A percentile compares a stretch with the other conserved stretches of the same genome.
These are phyloP conservation scores for Daldinia childiae DNA, from an alignment of 495 filamentous ascomycete species.

Conservation along the genomic window DNA sequence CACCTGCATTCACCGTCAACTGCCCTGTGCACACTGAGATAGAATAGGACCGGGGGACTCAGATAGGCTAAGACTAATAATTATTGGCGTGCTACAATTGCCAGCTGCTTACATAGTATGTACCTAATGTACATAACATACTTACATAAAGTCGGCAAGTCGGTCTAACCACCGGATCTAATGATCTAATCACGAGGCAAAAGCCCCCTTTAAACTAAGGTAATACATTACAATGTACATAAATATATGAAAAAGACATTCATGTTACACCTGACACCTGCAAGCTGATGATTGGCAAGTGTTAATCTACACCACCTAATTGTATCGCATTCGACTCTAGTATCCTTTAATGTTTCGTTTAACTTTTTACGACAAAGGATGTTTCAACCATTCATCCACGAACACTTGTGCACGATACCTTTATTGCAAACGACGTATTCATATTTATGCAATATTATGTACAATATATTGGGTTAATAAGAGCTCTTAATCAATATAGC, in stretches of 20 bases:
- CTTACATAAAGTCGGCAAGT: too few species aligned
- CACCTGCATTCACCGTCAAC: conserved; percentile 38
- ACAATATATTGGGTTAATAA: not conserved
- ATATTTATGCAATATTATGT: not conserved
- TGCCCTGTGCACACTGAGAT: conserved; percentile 22
- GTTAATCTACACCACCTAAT: not conserved
- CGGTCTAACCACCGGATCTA: conserved; percentile 39
- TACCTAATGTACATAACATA: too few species aligned
- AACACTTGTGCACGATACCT: conserved; percentile 8
- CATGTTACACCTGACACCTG: not conserved
- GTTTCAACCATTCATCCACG: conserved; percentile 15
- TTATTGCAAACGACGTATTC: conserved; percentile 5
- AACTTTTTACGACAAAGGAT: not conserved
- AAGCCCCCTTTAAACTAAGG: conserved; percentile 18
- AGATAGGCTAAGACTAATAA: not conserved
- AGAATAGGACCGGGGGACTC: not conserved
- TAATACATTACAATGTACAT: not conserved
- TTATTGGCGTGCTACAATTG: conserved; percentile 18
- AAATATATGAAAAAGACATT: not conserved
- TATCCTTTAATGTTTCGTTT: not conserved
- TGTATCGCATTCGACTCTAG: not conserved
- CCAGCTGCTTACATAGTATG: conserved; percentile 33
- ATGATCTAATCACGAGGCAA: conserved; percentile 44
- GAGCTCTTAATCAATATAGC: not conserved
- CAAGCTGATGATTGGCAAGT: not conserved